Percentiles rank a stretch among this genome's conserved stretches.
Evolutionary conservation across 2,329 filamentous ascomycete species (phyloP).

Genomic region (Paraconiothyrium brasiliense): DNA sequence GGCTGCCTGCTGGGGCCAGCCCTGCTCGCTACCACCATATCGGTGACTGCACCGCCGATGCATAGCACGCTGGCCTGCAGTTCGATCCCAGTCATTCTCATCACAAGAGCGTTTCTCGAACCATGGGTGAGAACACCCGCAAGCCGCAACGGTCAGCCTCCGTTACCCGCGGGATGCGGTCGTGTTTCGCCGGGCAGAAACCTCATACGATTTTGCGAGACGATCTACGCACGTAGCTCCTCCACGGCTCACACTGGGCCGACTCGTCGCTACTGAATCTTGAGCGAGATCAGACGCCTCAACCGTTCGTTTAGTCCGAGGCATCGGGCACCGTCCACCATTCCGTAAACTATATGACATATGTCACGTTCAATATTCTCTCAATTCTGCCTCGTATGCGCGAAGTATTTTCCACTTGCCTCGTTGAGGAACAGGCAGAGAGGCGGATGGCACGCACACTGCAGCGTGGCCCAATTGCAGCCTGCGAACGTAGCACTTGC

Average conservation of each 20-base stretch:
- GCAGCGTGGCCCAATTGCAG: not conserved
- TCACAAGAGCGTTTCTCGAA: not conserved
- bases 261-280: not conserved
- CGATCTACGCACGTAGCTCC: not conserved
- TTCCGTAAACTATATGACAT: not conserved
- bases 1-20: not conserved
- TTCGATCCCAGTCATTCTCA: not conserved
- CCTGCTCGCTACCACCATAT: conserved; percentile 12
- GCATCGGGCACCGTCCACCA: not conserved
- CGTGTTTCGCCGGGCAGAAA: not conserved
- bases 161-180: not conserved
- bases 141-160: not conserved
- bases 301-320: not conserved
- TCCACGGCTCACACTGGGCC: too few species aligned
- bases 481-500: not conserved
- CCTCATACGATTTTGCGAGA: not conserved
- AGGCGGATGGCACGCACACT: not conserved
- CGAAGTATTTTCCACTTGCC: conserved; percentile 1
- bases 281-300: not conserved
- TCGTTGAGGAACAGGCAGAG: not conserved
- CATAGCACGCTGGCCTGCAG: conserved; percentile 10
- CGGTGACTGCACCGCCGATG: conserved; percentile 9
- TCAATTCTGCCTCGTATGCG: conserved; percentile 11
- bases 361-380: too few species aligned
- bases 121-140: not conserved